Conservation (phyloP, 179 eudicot species). For the Silene vulgaris region DNA sequence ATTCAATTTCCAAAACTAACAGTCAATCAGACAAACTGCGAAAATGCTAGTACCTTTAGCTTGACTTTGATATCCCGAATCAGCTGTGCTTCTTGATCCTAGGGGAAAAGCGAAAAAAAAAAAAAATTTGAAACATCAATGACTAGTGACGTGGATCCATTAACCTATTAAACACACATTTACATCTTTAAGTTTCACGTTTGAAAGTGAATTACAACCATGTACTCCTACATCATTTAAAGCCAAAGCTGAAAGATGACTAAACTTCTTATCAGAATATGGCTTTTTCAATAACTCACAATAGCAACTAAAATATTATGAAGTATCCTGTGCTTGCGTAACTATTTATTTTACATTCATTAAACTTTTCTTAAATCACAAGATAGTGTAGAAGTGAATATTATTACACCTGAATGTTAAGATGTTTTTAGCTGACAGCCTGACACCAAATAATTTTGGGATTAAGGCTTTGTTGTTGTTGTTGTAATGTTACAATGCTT, state of each 20-base stretch:
- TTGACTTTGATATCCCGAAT: conserved; percentile 81
- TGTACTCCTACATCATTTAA: background rate
- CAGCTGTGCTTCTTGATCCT: conserved; percentile 85
- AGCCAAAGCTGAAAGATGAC: background rate
- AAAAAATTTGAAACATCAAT: conserved; percentile 1
- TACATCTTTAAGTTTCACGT: background rate
- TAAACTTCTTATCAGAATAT: background rate
- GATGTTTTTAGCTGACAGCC: background rate
- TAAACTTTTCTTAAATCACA: background rate
- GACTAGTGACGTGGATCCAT: background rate
- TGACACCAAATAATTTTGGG: background rate
- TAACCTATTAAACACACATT: background rate
- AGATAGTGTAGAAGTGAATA: background rate
- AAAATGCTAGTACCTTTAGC: conserved; percentile 52
- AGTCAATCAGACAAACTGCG: background rate
- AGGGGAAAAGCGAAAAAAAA: background rate
- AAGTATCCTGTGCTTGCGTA: background rate
- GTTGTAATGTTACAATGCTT: background rate
- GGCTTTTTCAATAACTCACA: background rate
- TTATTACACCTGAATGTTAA: background rate
- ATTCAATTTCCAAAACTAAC: conserved; percentile 1
- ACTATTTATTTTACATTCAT: too few relatives aligned
- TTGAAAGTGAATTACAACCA: background rate
- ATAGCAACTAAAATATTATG: background rate
- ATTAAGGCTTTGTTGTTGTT: background rate